Evolutionary conservation across 441 rosid species (phyloP), one percentile per base, ranked within the genome.

Genomic region (Arabidopsis hybrid): DNA sequence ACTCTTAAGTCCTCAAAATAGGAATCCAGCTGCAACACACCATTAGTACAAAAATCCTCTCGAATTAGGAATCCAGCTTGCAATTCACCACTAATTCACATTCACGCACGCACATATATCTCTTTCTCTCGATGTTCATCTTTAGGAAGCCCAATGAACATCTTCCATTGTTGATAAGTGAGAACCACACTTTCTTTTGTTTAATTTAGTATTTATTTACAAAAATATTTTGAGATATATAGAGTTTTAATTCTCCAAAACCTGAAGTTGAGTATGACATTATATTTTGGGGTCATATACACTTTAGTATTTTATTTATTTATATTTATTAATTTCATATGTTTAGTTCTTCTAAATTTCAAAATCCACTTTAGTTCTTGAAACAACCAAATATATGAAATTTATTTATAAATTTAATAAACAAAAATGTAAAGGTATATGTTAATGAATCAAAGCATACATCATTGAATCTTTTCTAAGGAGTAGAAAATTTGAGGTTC

Each of bases 1-100:
- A 58, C 13, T 59, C 55, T 35, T 50, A 43, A 34, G 40, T 45
- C 45, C 56, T 31, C 5, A 46, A 49, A 70, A 42, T 65, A 50
- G 67, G 80, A 72, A 50, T 58, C 60, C 72, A 77, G 80, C 80
- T 77, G 80, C 76, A 77, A 60, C 18, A 14, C 76, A 77, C 67
- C 65, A 57, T 18, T 46, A 35, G 38, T 63, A 17, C 9, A 29
- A 40, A 45, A 14, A 45, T 45, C 17, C 11, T 16, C 8, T 4
- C 7, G 2, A 60, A 60, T n/a, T 53, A 75, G 74, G 79, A 69
- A 62, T 75, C 52, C 79, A 75, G 79, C 79, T 38, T 75, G 79
- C 79, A 75, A 62, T 32, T 75, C 74, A 75, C 79, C 65, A 75
- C 46, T 40, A 50, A 7, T 58, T 60, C 66, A 74, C 60, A 74